Evolutionary conservation across 257 asterid genomes (phyloP), one percentile per base, ranked within the genome.

Genomic region (Nicotiana paniculata): DNA sequence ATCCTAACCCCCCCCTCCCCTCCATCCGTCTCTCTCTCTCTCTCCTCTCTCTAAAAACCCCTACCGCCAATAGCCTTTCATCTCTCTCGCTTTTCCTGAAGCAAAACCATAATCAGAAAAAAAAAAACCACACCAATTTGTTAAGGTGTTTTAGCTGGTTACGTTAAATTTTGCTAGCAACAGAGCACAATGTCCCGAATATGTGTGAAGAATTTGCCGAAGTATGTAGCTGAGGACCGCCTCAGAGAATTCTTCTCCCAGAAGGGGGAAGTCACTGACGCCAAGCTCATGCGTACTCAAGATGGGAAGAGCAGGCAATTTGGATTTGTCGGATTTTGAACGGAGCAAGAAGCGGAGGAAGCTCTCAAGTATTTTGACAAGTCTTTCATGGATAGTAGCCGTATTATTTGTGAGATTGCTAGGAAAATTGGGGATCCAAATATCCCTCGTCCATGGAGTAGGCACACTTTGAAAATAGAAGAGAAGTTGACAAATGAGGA

Each of bases 361-460:
- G 96, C 98, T 82, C 79, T 91, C 28, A 90, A 88, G 78, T 92
- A 86, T 88, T 94, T 93, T 86, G 81, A 94, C 83, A 91, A 82
- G 37, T 91, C 97, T 62, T 95, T 85, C 90, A 78, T 95, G 92
- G 93, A 91, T 85, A 91, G 92, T 81, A 83, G 87, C 86, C 88
- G 92, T 83, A 90, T 95, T 84, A 84, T 83, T 81, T 95, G 98
- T 83, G 97, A 95, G 99, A 87, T 94, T 93, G 98, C 99, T 86
- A 79, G 85, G 84, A 92, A 88, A 92, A 90, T 93, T 87, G 98
- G 98, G 69, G 99, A 92, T 90, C 93, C 97, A 21, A 67, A 90
- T 81, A 88, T 90, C 28, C 98, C 98, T 17, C 97, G 97, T n/a
- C 96, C 98, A 63, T 96, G 99, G 98, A 94, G 99, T 89, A 88